phyloP scores from a whole-genome alignment of 805 yeast genomes.

The Sporopachydermia lactativora region DNA sequence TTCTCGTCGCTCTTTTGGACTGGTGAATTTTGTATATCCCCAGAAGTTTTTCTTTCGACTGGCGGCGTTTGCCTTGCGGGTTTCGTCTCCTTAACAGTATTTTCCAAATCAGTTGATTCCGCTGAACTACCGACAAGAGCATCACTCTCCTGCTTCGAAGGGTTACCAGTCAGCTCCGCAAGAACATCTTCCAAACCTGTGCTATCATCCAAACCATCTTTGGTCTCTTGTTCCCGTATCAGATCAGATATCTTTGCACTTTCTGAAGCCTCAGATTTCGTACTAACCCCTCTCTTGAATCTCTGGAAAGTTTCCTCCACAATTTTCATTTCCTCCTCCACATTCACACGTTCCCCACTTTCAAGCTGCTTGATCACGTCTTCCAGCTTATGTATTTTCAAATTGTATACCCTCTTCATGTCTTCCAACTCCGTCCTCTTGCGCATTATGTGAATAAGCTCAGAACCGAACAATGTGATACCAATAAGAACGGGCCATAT shows the following conservation, averaged over 20 bases:
- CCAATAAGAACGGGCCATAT: constrained; percentile 26
- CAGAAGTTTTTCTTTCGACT: background rate
- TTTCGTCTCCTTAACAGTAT: constrained; percentile 1
- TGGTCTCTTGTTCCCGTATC: too few relatives aligned
- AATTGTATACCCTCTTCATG: constrained; percentile 22
- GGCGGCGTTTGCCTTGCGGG: background rate
- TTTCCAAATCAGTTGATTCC: constrained; percentile 2
- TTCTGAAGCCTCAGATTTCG: too few relatives aligned
- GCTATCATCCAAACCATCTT: constrained; percentile 8
- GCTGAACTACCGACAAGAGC: constrained; percentile 5
- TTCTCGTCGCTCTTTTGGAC: constrained; percentile 4
- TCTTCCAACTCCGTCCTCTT: constrained; percentile 26
- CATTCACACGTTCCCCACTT: constrained; percentile 27
- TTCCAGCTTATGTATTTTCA: constrained; percentile 25
- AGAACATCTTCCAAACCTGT: constrained; percentile 15
- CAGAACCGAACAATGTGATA: constrained; percentile 31
- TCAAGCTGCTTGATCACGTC: constrained; percentile 24
- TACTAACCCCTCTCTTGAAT: constrained; percentile 5
- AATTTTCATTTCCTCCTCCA: constrained; percentile 26
- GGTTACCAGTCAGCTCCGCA: constrained; percentile 15
- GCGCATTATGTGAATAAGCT: constrained; percentile 31
- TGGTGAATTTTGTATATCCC: background rate
- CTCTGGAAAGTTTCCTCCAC: constrained; percentile 22
- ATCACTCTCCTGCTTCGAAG: constrained; percentile 12
- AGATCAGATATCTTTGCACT: too few relatives aligned